Evolutionary conservation across 805 yeast species (phyloP).

Genomic region (Torulaspora gathmanii): DNA sequence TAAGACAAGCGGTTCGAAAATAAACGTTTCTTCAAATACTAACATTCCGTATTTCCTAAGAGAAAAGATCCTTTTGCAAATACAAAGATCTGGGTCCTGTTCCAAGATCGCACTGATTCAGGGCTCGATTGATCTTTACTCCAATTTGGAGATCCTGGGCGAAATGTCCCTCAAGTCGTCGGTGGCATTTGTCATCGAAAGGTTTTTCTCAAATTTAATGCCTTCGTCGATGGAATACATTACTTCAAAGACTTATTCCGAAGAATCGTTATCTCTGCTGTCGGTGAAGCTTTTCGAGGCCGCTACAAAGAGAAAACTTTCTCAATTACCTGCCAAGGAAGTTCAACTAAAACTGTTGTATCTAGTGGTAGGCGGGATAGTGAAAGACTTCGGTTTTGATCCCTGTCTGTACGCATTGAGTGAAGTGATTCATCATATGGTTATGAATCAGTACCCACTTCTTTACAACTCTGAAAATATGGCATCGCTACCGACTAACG

Average conservation of each 20-base stretch:
- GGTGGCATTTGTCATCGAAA: conserved; percentile 57
- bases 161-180: conserved; percentile 50
- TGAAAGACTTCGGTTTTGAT: conserved; percentile 80
- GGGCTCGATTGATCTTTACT: conserved; percentile 29
- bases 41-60: conserved; percentile 25
- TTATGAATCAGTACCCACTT: conserved; percentile 62
- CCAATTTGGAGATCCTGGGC: conserved; percentile 56
- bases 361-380: conserved; percentile 61
- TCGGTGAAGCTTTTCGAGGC: conserved; percentile 27
- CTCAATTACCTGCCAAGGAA: conserved; percentile 41
- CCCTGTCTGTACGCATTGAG: conserved; percentile 57
- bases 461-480: conserved; percentile 22
- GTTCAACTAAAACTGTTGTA: conserved; percentile 47
- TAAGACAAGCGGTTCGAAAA: background rate
- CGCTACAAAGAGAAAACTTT: conserved; percentile 34
- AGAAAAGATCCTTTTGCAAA: conserved; percentile 41
- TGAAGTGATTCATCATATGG: conserved; percentile 59
- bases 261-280: conserved; percentile 35
- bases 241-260: conserved; percentile 42
- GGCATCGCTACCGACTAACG: conserved; percentile 6
- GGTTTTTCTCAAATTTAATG: conserved; percentile 51
- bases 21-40: conserved; percentile 12
- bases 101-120: conserved; percentile 39
- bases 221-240: conserved; percentile 53
- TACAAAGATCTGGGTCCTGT: conserved; percentile 63